Conservation (phyloP, 352 stramenopile genomes). For the Phytopythium aichiense region DNA sequence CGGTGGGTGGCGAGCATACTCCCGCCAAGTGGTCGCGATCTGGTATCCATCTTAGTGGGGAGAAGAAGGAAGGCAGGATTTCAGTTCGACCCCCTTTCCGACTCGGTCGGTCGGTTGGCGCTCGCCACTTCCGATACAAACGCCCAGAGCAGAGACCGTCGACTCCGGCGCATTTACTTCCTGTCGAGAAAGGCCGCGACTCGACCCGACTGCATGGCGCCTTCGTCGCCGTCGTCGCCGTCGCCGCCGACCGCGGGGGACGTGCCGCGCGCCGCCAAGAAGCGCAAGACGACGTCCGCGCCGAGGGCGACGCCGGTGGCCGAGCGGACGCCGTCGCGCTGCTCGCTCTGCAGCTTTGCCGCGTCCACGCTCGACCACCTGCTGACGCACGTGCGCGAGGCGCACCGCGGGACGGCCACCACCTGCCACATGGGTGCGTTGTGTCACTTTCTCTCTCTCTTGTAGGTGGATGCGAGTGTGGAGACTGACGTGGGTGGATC, state of each 20-base stretch:
- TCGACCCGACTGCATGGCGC: conserved; percentile 5
- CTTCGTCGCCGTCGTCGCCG: conserved; percentile 2
- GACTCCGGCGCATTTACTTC: too few relatives aligned
- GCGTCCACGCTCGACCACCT: conserved; percentile 43
- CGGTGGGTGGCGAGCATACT: neutral
- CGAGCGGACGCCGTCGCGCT: conserved; percentile 17
- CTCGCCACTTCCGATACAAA: too few relatives aligned
- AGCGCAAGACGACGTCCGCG: conserved; percentile 40
- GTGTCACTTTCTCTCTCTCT: neutral
- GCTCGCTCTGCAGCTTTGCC: conserved; percentile 39
- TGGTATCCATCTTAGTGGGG: neutral
- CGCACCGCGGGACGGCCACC: conserved; percentile 18
- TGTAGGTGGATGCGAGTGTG: too few relatives aligned
- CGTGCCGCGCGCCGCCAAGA: conserved; percentile 30
- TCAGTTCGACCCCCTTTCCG: too few relatives aligned
- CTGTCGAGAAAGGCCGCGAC: too few relatives aligned
- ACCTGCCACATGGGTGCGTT: conserved; percentile 51
- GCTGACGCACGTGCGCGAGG: conserved; percentile 45
- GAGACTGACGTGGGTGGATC: too few relatives aligned
- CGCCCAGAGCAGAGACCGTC: too few relatives aligned
- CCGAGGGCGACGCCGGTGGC: too few relatives aligned
- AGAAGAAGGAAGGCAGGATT: neutral
- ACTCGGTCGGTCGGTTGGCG: too few relatives aligned
- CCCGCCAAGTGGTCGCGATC: too few relatives aligned
- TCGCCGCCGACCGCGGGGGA: neutral